Conservation (phyloP, 805 yeast species). For the Saturnispora besseyi region DNA sequence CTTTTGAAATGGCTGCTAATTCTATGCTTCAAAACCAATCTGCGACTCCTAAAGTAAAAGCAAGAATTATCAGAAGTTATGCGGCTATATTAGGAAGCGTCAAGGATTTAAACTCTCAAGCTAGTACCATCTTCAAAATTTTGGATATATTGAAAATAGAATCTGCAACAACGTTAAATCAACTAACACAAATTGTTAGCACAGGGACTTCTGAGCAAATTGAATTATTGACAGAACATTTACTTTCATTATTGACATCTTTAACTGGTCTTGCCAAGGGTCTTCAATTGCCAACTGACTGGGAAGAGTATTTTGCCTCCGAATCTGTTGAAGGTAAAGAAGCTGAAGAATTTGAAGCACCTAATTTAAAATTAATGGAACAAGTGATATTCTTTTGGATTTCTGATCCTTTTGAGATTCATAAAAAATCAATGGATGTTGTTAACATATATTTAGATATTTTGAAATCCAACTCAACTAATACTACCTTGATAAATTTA, state of each 20-base stretch:
- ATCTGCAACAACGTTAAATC: constrained; percentile 13
- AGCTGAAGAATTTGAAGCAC: not conserved
- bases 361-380: not conserved
- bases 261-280: constrained; percentile 68
- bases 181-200: constrained; percentile 1
- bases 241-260: constrained; percentile 50
- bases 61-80: constrained; percentile 52
- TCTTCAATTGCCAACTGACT: constrained; percentile 48
- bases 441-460: constrained; percentile 36
- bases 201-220: constrained; percentile 11
- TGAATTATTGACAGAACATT: constrained; percentile 34
- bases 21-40: constrained; percentile 35
- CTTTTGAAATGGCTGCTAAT: constrained; percentile 38
- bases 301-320: constrained; percentile 28
- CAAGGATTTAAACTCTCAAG: constrained; percentile 39
- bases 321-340: not conserved
- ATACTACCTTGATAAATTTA: constrained; percentile 20
- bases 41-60: constrained; percentile 38
- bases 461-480: constrained; percentile 15
- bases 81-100: constrained; percentile 53
- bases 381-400: constrained; percentile 2
- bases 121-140: constrained; percentile 19
- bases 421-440: constrained; percentile 32
- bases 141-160: constrained; percentile 19
- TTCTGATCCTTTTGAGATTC: constrained; percentile 38